These are phyloP conservation scores for Fusarium sp. DNA, from an alignment of 2,329 filamentous ascomycete species.

Conservation along the genomic window DNA sequence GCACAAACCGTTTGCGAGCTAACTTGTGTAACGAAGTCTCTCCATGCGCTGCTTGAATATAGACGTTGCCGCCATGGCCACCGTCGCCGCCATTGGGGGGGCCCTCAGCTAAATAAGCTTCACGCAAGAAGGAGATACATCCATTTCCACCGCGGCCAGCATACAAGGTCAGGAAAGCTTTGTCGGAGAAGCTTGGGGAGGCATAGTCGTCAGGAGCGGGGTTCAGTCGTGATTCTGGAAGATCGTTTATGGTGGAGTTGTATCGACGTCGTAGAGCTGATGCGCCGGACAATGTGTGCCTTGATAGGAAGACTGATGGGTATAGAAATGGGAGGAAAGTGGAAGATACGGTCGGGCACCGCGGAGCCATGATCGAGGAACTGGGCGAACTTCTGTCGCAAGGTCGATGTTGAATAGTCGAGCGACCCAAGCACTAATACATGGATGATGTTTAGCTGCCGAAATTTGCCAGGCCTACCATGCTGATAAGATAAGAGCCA, in stretches of 20 bases:
- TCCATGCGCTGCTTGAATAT: constrained; percentile 91
- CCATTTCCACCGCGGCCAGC: constrained; percentile 89
- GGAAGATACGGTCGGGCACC: constrained; percentile 39
- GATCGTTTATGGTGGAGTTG: constrained; percentile 50
- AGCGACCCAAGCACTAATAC: background rate
- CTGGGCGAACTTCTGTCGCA: constrained; percentile 8
- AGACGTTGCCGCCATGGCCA: constrained; percentile 89
- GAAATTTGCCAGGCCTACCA: constrained; percentile 26
- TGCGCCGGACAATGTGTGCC: constrained; percentile 19
- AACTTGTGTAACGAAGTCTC: constrained; percentile 96
- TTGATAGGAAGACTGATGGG: constrained; percentile 55
- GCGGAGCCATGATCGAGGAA: constrained; percentile 43
- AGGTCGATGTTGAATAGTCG: constrained; percentile 9
- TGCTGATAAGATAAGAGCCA: constrained; percentile 40
- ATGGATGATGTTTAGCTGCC: constrained; percentile 8
- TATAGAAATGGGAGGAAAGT: constrained; percentile 60
- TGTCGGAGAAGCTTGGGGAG: constrained; percentile 85
- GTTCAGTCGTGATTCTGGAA: constrained; percentile 73
- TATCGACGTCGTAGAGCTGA: constrained; percentile 32
- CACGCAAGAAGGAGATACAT: constrained; percentile 92
- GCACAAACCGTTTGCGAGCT: constrained; percentile 77
- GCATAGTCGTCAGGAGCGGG: constrained; percentile 87
- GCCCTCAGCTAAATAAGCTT: constrained; percentile 88
- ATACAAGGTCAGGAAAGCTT: constrained; percentile 79
- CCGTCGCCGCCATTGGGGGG: constrained; percentile 96